Evolutionary conservation across 176 grass and related monocot species (phyloP), one percentile per base, ranked within the genome.

Genomic region (Pontederia paniculata): DNA sequence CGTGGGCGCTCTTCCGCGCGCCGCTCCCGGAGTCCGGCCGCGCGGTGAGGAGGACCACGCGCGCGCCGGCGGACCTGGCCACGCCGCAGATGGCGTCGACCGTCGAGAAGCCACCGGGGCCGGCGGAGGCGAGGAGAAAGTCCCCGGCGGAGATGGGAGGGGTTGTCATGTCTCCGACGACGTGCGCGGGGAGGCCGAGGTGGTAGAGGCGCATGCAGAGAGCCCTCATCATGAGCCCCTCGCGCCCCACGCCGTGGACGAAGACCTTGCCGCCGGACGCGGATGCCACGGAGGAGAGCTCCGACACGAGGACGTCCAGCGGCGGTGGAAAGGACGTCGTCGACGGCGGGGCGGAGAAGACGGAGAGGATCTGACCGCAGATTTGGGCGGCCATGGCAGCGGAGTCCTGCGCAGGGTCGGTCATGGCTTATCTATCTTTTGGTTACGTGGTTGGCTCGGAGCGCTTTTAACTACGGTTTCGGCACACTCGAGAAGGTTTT

Each of bases 171-270:
- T 95, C 78, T 1, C 90, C 85, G 20, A 96, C 79, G 68, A 78
- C 75, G 63, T 96, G 82, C 17, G 73, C 70, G 2, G 73, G 25
- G 74, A 96, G 70, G 60, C 76, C 82, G 51, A 89, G 82, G 73
- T 96, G 90, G 63, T 73, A 78, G 21, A 96, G 82, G 22, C 90
- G 90, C 90, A 96, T 96, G 82, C 90, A 95, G 66, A 95, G 65
- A 37, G 85, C 85, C 56, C 78, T 88, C 77, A 95, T 60, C 85
- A 95, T 95, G 9, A 95, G 79, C 52, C 85, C 90, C 81, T 95
- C 90, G n/a, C 90, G 85, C 17, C 90, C 90, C 14, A 95, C 90
- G 64, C 90, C 90, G 71, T 96, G 74, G 62, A 86, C 81, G 70
- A 96, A 89, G 67, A 89, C 76, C 37, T 76, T 60, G 1, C 73